Evolutionary conservation across 306 rosid species (phyloP).

Genomic region (Aeschynomene evenia): DNA sequence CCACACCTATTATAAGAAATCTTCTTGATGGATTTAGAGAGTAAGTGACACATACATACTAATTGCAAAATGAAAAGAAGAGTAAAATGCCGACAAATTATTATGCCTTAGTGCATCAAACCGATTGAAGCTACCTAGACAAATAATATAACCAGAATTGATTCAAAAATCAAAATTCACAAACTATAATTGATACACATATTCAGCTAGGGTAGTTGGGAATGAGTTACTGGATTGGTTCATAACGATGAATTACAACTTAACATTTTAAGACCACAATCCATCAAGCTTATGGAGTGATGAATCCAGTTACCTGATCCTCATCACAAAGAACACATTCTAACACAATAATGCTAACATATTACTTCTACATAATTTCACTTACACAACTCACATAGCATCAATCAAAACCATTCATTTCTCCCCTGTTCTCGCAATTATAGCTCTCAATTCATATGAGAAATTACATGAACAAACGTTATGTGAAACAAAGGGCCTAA

Average conservation of each 20-base stretch:
- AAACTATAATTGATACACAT: background rate
- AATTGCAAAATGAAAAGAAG: background rate
- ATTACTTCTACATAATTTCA: background rate
- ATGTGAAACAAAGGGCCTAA: background rate
- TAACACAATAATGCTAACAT: background rate
- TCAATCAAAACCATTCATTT: background rate
- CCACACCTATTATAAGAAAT: constrained; percentile 6
- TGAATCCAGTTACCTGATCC: constrained; percentile 21
- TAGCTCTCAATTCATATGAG: background rate
- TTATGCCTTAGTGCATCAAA: background rate
- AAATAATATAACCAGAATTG: background rate
- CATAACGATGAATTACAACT: background rate
- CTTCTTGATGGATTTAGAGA: background rate
- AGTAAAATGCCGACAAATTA: background rate
- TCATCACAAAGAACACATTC: background rate
- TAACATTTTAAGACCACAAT: background rate
- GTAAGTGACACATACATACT: background rate
- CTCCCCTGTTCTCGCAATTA: background rate
- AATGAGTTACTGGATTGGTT: background rate
- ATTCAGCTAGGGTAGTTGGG: background rate
- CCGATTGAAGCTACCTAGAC: constrained; percentile 14
- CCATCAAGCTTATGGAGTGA: constrained; percentile 15
- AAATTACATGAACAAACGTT: background rate
- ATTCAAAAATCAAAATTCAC: background rate
- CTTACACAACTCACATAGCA: background rate